phyloP scores from a whole-genome alignment of 495 filamentous ascomycete genomes.

The Neurospora sp. region DNA sequence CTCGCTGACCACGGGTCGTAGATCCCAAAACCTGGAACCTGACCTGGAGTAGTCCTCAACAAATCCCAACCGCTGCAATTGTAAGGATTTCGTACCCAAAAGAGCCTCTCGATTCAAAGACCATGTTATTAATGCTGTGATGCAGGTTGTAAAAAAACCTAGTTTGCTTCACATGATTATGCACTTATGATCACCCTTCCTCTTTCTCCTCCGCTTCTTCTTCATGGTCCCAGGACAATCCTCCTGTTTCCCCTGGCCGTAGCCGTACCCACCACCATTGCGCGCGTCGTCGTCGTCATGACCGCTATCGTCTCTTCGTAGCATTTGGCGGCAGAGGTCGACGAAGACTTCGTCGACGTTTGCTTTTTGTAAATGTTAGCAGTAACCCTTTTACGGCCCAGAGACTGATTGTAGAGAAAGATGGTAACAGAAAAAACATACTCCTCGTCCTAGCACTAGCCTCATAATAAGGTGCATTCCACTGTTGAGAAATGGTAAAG shows the following conservation, averaged over 20 bases:
- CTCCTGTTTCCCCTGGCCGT: constrained; percentile 17
- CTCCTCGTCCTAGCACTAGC: constrained; percentile 68
- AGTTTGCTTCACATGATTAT: constrained; percentile 13
- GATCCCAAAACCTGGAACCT: background rate
- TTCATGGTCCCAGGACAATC: constrained; percentile 7
- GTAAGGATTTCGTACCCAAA: background rate
- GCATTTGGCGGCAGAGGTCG: constrained; percentile 87
- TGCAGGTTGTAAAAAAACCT: background rate
- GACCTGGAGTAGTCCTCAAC: background rate
- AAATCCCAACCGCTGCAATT: background rate
- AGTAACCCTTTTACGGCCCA: background rate
- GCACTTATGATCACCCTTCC: constrained; percentile 15
- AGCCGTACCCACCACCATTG: constrained; percentile 14
- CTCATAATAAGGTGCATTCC: constrained; percentile 95
- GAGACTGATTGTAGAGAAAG: too few species aligned
- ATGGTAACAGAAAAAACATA: constrained; percentile 18
- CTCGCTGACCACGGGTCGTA: too few species aligned
- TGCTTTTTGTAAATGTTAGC: constrained; percentile 25
- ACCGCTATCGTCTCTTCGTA: constrained; percentile 52
- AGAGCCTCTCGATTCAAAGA: background rate
- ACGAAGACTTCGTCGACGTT: constrained; percentile 96
- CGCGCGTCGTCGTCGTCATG: constrained; percentile 24
- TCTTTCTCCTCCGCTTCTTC: constrained; percentile 12
- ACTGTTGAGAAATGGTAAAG: constrained; percentile 77
- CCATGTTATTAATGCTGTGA: background rate